Base-by-base conservation (phyloP, 106 monocot genomes). In the Iris macrosiphon region DNA sequence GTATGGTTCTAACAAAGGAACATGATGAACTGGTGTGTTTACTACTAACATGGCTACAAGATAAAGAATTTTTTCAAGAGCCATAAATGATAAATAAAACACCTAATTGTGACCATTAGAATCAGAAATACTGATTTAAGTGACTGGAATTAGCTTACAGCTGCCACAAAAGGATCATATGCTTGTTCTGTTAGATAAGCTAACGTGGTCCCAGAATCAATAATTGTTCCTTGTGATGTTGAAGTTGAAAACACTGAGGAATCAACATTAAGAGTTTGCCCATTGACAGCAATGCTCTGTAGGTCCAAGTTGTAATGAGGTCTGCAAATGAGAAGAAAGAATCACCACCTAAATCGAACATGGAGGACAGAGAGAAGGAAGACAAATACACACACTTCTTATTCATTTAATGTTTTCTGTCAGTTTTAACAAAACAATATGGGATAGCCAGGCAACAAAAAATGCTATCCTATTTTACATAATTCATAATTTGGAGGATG, bases 171-270 rank as follows among this genome's bases (percentile, higher is more conserved):
- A 52, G 94, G 80, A 88, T 85, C 88, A 68, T 79, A 94, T 50
- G 84, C 84, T 68, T 76, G 57, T 55, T 84, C 81, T 33, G 77
- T 81, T 20, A 93, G 77, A 39, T 93, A 93, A 46, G 93, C 74
- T 59, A 93, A 67, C 37, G 93, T 93, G n/a, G 93, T 93, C 30
- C 92, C 92, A 46, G 92, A 92, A 69, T 92, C 92, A 62, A 92
- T 45, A 53, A 92, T 92, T 17, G 92, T 93, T 67, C 93, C 93
- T 75, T 76, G 86, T 35, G 68, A 82, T 45, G 28, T 76, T 71
- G 92, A 79, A 35, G 92, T 86, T 52, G 73, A 13, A 65, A 92
- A 88, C 6, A 79, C 59, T 42, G 94, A 84, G 40, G 88, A 58
- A 68, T 88, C 88, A 61, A 94, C 71, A 55, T 72, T 15, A 21